These are phyloP conservation scores for Alternaria triticimaculans DNA, from an alignment of 2,329 filamentous ascomycete genomes.

Conservation along the genomic window DNA sequence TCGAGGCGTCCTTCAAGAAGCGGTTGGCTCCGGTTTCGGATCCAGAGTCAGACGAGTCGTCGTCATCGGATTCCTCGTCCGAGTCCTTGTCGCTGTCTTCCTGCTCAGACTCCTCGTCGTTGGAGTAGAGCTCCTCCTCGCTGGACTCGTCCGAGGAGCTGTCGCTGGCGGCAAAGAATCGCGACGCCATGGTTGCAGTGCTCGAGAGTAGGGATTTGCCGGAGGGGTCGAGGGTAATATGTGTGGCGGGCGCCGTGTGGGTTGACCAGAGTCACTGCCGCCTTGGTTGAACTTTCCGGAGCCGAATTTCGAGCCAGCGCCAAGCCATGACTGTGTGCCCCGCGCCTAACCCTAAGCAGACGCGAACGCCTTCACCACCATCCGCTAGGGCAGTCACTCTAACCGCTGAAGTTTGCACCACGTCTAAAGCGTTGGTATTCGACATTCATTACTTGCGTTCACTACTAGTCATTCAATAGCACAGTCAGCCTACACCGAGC, in stretches of 20 bases:
- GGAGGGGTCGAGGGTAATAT: slow-evolving; percentile 24
- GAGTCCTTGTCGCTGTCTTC: slow-evolving; percentile 60
- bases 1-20: slow-evolving; percentile 82
- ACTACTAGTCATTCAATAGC: not conserved
- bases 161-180: slow-evolving; percentile 95
- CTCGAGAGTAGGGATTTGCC: slow-evolving; percentile 33
- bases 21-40: slow-evolving; percentile 74
- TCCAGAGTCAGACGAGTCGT: slow-evolving; percentile 59
- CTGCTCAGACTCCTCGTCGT: slow-evolving; percentile 63
- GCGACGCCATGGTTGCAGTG: slow-evolving; percentile 63
- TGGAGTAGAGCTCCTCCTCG: slow-evolving; percentile 94
- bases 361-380: slow-evolving; percentile 5
- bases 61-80: slow-evolving; percentile 66
- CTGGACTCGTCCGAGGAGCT: slow-evolving; percentile 94
- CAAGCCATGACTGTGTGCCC: slow-evolving; percentile 24
- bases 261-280: slow-evolving; percentile 22
- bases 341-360: slow-evolving; percentile 16
- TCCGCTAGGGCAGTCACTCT: not conserved
- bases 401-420: not conserved
- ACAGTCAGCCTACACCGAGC: not conserved
- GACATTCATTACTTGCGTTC: not conserved
- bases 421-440: not conserved
- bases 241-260: slow-evolving; percentile 29
- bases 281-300: slow-evolving; percentile 19
- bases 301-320: slow-evolving; percentile 29